These are phyloP conservation scores for Vinca minor DNA, from an alignment of 257 asterid genomes.

Conservation along the genomic window DNA sequence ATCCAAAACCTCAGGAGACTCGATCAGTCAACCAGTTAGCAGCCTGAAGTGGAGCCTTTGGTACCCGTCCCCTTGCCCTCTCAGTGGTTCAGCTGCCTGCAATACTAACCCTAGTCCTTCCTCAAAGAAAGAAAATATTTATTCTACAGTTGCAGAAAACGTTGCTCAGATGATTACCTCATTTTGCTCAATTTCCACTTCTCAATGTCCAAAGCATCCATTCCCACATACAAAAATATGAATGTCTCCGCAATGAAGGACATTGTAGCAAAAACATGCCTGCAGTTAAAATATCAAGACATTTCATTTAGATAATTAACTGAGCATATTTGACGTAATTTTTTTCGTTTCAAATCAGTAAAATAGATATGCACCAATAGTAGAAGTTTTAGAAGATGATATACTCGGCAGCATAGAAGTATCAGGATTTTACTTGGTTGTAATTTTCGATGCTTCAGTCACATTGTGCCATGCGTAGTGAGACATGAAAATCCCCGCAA, in stretches of 20 bases:
- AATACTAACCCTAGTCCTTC: neutral
- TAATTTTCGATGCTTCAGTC: slow-evolving; percentile 71
- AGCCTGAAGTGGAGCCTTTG: neutral
- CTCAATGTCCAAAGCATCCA: slow-evolving; percentile 80
- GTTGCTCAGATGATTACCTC: slow-evolving; percentile 30
- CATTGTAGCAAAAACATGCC: slow-evolving; percentile 82
- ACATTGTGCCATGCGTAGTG: slow-evolving; percentile 97
- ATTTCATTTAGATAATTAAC: neutral
- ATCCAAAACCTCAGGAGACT: neutral
- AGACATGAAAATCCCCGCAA: slow-evolving; percentile 78
- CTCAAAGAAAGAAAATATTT: neutral
- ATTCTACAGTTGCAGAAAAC: neutral
- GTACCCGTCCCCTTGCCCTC: neutral
- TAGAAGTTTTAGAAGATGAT: neutral
- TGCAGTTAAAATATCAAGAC: slow-evolving; percentile 27
- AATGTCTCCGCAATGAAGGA: slow-evolving; percentile 87
- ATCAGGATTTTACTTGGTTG: slow-evolving; percentile 40
- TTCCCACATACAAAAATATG: slow-evolving; percentile 87
- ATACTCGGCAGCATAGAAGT: slow-evolving; percentile 5
- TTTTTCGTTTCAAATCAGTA: neutral
- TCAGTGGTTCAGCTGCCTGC: neutral
- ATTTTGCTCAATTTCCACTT: slow-evolving; percentile 79
- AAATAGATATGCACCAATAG: neutral
- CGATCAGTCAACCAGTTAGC: neutral
- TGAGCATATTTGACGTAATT: neutral